Base-by-base conservation (phyloP, 2,329 filamentous ascomycete species). In the Chaetomiaceae sp. region DNA sequence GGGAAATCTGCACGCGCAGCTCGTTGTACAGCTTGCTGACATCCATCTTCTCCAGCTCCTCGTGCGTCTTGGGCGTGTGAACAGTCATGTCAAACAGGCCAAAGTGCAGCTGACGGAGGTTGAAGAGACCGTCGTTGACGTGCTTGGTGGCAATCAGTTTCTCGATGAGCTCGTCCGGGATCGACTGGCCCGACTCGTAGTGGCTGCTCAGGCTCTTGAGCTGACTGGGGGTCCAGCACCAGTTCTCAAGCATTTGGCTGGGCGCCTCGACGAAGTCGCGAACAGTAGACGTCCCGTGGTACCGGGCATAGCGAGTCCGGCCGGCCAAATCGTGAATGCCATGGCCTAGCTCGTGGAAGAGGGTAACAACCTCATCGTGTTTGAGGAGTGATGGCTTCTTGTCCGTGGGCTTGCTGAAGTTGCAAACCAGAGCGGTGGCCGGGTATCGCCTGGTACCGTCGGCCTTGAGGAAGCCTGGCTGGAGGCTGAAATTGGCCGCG, bases 1-100 rank as follows among this genome's bases (percentile, higher is more conserved):
- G 85, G 29, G 78, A 79, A 58, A 92, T 89, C 56, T 91, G 76
- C 11, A 80, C 78, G 43, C 89, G 79, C 41, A 92, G 76, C 25
- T 80, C 75, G 68, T 94, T 92, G 77, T 89, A 92, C 21, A 84
- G 72, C 55, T 77, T 75, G 43, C 81, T 81, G 27, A 85, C 75
- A 52, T 90, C 78, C 56, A 91, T 69, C 20, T 75, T 71, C 72
- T 89, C 77, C 14, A 86, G 72, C n/a, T 82, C 85, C 10, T 80
- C 81, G 58, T 89, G 86, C n/a, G 77, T 79, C 59, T 76, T 74
- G 7, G 86, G 84, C 25, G 83, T 81, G 70, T 94, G 89, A 2
- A 92, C 78, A 0, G 82, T 82, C 88, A 94, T 92, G 67, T 94
- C 88, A 62, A 89, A 92, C 55, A 89, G 86, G 34, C 87, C 89